Evolutionary conservation across 1,139 yeast species (phyloP).

Genomic region (Magnusiomyces starmeri): DNA sequence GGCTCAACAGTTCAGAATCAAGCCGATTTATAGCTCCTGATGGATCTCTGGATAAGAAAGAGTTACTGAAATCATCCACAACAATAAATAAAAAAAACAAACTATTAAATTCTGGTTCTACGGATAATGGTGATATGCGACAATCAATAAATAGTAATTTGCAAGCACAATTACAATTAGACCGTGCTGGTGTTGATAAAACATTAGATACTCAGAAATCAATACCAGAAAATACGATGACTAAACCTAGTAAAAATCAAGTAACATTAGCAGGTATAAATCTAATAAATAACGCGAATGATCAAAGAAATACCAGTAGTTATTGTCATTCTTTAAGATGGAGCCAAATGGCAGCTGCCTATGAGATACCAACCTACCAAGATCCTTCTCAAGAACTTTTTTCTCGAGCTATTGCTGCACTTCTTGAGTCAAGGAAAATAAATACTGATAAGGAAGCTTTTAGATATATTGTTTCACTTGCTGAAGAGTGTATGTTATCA

Average conservation of each 20-base stretch:
- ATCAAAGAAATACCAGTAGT: background rate
- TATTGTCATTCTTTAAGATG: conserved; percentile 4
- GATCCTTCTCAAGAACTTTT: conserved; percentile 21
- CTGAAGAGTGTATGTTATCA: conserved; percentile 37
- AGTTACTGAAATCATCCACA: background rate
- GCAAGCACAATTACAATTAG: background rate
- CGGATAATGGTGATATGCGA: too few relatives aligned
- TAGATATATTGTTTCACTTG: conserved; percentile 32
- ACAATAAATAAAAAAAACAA: background rate
- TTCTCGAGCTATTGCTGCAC: conserved; percentile 26
- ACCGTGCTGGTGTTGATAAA: background rate
- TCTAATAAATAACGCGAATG: background rate
- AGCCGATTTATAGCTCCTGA: too few relatives aligned
- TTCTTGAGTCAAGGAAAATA: conserved; percentile 24
- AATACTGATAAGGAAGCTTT: conserved; percentile 23
- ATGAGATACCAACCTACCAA: conserved; percentile 5
- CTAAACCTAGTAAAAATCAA: background rate
- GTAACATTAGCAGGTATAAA: background rate
- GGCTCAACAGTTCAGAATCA: too few relatives aligned
- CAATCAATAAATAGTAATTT: too few relatives aligned
- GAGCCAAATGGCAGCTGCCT: conserved; percentile 8
- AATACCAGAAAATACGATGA: too few relatives aligned
- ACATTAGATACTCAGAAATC: too few relatives aligned
- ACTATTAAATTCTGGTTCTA: too few relatives aligned
- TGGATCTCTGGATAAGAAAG: background rate